Evolutionary conservation across 805 yeast genomes (phyloP).

Genomic region (Ogataea corticis): DNA sequence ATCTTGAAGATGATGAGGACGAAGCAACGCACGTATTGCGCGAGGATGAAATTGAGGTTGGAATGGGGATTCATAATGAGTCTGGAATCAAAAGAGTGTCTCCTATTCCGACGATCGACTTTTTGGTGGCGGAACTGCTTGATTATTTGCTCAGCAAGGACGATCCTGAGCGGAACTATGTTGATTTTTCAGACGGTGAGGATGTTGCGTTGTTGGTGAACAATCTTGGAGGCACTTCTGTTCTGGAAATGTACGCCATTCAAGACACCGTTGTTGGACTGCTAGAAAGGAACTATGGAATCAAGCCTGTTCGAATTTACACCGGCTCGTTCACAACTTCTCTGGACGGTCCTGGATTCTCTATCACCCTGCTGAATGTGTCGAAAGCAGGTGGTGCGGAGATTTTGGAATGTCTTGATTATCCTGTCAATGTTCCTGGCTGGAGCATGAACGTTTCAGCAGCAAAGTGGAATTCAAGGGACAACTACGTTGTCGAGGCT

Average conservation of each 20-base stretch:
- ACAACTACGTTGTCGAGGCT: slow-evolving; percentile 23
- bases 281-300: slow-evolving; percentile 50
- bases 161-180: slow-evolving; percentile 79
- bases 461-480: slow-evolving; percentile 12
- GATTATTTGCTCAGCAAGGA: slow-evolving; percentile 56
- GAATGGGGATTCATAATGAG: slow-evolving; percentile 93
- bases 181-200: slow-evolving; percentile 51
- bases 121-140: slow-evolving; percentile 56
- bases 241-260: slow-evolving; percentile 71
- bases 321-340: slow-evolving; percentile 84
- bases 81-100: slow-evolving; percentile 68
- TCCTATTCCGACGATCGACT: slow-evolving; percentile 70
- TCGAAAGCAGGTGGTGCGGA: slow-evolving; percentile 45
- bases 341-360: slow-evolving; percentile 85
- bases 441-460: slow-evolving; percentile 56
- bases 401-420: slow-evolving; percentile 58
- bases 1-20: slow-evolving; percentile 10
- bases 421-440: slow-evolving; percentile 73
- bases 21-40: slow-evolving; percentile 44
- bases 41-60: slow-evolving; percentile 72
- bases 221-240: slow-evolving; percentile 86
- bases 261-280: slow-evolving; percentile 54
- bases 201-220: slow-evolving; percentile 74
- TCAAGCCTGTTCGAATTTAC: slow-evolving; percentile 63
- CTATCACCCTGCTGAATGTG: slow-evolving; percentile 74